Base-by-base conservation (phyloP, 1,284 basidiomycete species). In the Gomphus sp. region DNA sequence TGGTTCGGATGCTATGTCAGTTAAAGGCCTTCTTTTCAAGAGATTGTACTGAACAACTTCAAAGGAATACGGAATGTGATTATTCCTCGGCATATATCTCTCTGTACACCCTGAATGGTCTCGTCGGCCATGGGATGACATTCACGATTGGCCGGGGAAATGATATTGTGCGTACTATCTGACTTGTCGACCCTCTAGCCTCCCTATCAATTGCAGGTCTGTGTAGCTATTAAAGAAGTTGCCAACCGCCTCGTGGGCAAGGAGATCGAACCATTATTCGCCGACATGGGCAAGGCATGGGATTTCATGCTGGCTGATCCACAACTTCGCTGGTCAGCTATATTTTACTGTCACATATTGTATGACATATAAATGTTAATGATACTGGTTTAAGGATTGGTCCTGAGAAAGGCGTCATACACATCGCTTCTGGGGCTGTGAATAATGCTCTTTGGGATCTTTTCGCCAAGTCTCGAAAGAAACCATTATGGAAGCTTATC, bases 61-160 rank as follows among this genome's bases (percentile, higher is more conserved):
- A 33, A 62, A 90, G 88, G 91, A 95, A 96, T 73, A 91, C 89
- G 45, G 90, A 91, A 61, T 95, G 93, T 73, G 93, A 97, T 73
- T 98, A 98, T 74, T 93, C 91, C 1, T 91, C 93, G 0, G 94
- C 94, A 2, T 97, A 97, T 70, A 78, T 97, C 51, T 82, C 83
- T 9, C 76, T 98, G 59, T 75, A 82, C 65, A 94, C 93, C 3
- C 79, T 84, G 56, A 62, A 64, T 22, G 79, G 83, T 57, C 82
- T 94, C 52, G 80, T 85, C 56, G 93, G 93, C 36, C 85, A 92
- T 66, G 93, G 94, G 55, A 93, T 96, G 93, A 95, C 94, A 12
- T 97, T 97, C 71, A 96, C 93, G n/a, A 96, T 95, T 66, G 93
- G 94, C 4, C 84, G 93, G 45, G 93, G 93, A 31, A 98, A 95